Percentiles rank a stretch among this genome's conserved stretches.
phyloP scores from a whole-genome alignment of 164 flowering plant genomes.

The Sextonia rubra region DNA sequence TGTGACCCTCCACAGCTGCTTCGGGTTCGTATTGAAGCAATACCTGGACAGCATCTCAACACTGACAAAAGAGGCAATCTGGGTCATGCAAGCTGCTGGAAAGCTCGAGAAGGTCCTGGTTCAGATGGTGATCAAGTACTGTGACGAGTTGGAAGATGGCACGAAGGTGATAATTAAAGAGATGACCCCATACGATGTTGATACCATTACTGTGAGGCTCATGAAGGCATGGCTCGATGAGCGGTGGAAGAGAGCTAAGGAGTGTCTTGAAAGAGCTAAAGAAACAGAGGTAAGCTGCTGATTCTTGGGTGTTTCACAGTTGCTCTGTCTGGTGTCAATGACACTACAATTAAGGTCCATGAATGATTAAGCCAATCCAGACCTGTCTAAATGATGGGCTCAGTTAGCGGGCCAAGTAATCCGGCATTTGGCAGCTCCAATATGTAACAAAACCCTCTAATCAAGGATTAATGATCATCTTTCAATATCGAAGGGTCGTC shows the following conservation, averaged over 20 bases:
- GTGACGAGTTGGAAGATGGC: slow-evolving; percentile 78
- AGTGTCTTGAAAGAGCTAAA: slow-evolving; percentile 51
- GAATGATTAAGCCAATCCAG: too few relatives aligned
- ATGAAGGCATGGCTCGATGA: slow-evolving; percentile 66
- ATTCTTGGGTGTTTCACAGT: too few relatives aligned
- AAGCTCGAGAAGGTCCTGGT: slow-evolving; percentile 75
- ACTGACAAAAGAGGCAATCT: slow-evolving; percentile 42
- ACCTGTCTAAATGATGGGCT: too few relatives aligned
- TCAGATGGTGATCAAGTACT: slow-evolving; percentile 82
- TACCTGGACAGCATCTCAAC: slow-evolving; percentile 40
- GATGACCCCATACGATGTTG: slow-evolving; percentile 87
- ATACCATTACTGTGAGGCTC: slow-evolving; percentile 44
- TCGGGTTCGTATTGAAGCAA: slow-evolving; percentile 59
- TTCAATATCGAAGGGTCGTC: too few relatives aligned
- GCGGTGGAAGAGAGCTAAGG: slow-evolving; percentile 40
- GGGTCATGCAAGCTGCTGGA: slow-evolving; percentile 72
- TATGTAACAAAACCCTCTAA: too few relatives aligned
- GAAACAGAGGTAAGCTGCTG: slow-evolving; percentile 85
- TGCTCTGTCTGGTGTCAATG: too few relatives aligned
- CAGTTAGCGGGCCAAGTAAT: too few relatives aligned
- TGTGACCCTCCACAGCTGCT: slow-evolving; percentile 74
- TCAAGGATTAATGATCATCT: too few relatives aligned
- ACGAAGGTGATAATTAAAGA: slow-evolving; percentile 74
- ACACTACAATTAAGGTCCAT: too few relatives aligned
- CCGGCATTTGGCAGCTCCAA: too few relatives aligned